Evolutionary conservation across 1,284 basidiomycete species (phyloP), one percentile per base, ranked within the genome.

Genomic region (Abortiporus biennis): DNA sequence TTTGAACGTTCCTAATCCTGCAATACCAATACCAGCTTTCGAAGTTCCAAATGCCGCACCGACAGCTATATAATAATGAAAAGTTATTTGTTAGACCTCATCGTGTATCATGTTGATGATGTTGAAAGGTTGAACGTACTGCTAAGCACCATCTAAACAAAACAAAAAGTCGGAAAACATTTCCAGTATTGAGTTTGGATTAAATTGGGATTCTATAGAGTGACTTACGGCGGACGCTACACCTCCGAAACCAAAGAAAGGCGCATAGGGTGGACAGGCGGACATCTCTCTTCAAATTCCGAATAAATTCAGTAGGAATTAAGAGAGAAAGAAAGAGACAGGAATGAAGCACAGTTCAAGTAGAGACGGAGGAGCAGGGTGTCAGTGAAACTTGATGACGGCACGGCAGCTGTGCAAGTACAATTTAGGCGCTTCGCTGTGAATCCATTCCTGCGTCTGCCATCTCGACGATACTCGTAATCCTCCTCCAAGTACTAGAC

Each of bases 1-100:
- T 59, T 77, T 89, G 66, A 98, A 93, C 45, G 87, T 85, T 52
- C 94, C 95, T 51, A 99, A 69, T 38, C 95, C 96, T 47, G 95
- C 86, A 62, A 99, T 99, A 42, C 95, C 96, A 56, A 99, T 97
- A 36, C 96, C 96, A 36, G 95, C 80, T 67, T 99, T 99, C 38
- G 94, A 82, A 1, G 96, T 99, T 33, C 96, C 96, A 65, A 92
- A 94, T 15, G 95, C 94, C 48, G 95, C 95, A 51, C 96, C 95
- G 35, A 96, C 71, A 51, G 94, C 85, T 88, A 53, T 19, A 47
- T 30, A 20, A 27, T n/a, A n/a, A n/a, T n/a, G n/a, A n/a, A n/a
- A n/a, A n/a, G n/a, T n/a, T n/a, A n/a, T 36, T 22, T 24, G 16
- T 47, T 25, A n/a, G n/a, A n/a, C n/a, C n/a, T n/a, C n/a, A n/a